Evolutionary conservation across 495 filamentous ascomycete species (phyloP).

Genomic region (Aspergillus conjunctus): DNA sequence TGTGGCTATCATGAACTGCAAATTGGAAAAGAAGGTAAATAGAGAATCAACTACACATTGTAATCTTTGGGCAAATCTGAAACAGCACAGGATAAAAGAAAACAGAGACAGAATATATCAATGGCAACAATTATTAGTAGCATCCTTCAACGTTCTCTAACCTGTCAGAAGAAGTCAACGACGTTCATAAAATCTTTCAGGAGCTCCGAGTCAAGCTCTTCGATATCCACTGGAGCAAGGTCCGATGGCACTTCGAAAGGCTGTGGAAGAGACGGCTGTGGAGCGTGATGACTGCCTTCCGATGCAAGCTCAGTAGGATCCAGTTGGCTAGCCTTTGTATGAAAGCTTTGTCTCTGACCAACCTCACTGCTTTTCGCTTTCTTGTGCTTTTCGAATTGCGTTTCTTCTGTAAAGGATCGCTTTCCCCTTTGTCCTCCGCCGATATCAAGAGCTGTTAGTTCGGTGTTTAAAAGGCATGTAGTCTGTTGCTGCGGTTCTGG

Average conservation of each 20-base stretch:
- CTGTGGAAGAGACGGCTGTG: not conserved
- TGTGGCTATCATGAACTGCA: too few relatives aligned
- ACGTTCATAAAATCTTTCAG: slow-evolving; percentile 44
- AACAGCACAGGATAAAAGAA: too few relatives aligned
- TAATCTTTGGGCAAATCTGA: too few relatives aligned
- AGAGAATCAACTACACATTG: too few relatives aligned
- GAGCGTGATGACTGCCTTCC: not conserved
- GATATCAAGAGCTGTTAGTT: not conserved
- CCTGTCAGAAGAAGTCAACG: slow-evolving; percentile 37
- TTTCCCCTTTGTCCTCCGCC: not conserved
- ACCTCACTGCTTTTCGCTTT: not conserved
- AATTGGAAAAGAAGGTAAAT: too few relatives aligned
- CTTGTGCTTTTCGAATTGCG: not conserved
- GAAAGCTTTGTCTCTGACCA: not conserved
- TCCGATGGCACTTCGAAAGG: not conserved
- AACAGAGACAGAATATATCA: too few relatives aligned
- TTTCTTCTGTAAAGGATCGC: not conserved
- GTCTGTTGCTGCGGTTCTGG: not conserved
- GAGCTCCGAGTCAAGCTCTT: slow-evolving; percentile 40
- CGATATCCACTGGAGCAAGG: slow-evolving; percentile 28
- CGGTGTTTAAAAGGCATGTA: not conserved
- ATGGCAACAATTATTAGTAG: too few relatives aligned
- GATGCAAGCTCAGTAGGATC: not conserved
- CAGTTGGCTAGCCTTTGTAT: not conserved
- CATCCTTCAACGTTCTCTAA: not conserved